These are phyloP conservation scores for Aspergillus candidus DNA, from an alignment of 2,329 filamentous ascomycete species.

Conservation along the genomic window DNA sequence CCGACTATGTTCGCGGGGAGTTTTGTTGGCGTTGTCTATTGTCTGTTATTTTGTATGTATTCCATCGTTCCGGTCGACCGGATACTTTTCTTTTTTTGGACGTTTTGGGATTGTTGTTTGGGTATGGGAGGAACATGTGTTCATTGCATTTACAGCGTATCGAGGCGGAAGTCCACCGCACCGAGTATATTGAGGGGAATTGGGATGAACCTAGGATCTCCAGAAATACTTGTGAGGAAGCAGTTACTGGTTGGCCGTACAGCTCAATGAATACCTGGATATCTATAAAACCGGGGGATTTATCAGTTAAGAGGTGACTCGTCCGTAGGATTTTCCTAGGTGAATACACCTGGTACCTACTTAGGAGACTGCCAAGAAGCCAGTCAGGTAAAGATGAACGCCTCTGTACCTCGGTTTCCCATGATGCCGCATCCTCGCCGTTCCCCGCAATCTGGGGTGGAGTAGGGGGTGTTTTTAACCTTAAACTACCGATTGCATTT, in stretches of 20 bases:
- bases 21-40: constrained; percentile 2
- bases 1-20: too few relatives aligned
- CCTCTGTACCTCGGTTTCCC: constrained; percentile 16
- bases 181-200: constrained; percentile 6
- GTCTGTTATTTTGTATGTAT: constrained; percentile 2
- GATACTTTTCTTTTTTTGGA: background rate
- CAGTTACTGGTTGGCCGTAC: too few relatives aligned
- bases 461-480: background rate
- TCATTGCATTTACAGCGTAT: constrained; percentile 19
- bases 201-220: constrained; percentile 5
- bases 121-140: constrained; percentile 11
- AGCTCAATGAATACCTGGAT: too few relatives aligned
- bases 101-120: constrained; percentile 5
- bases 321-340: too few relatives aligned
- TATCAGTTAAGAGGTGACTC: too few relatives aligned
- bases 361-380: background rate
- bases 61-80: background rate
- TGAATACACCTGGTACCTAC: background rate
- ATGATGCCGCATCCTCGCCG: constrained; percentile 2
- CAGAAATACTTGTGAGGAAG: constrained; percentile 3
- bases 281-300: too few relatives aligned
- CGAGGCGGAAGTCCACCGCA: constrained; percentile 8
- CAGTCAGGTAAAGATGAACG: background rate
- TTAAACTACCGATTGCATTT: background rate
- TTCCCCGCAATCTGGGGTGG: constrained; percentile 17